Conservation (phyloP, 495 filamentous ascomycete species). For the Pseudomonodictys pantanalensis region DNA sequence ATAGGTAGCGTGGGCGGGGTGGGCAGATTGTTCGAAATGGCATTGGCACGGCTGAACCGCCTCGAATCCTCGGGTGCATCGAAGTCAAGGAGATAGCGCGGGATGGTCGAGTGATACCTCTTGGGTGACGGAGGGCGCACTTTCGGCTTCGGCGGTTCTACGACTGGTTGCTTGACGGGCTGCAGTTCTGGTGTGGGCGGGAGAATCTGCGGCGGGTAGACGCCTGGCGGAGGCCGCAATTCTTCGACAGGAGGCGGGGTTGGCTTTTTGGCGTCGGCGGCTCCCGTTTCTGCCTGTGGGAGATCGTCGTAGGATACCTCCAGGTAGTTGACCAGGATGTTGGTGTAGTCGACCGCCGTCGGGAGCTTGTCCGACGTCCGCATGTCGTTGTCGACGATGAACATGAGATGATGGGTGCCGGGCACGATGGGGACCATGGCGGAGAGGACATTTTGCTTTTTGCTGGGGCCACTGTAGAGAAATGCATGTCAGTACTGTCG, state of each 20-base stretch:
- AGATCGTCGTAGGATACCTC: constrained; percentile 81
- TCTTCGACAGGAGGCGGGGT: constrained; percentile 36
- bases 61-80: constrained; percentile 76
- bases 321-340: constrained; percentile 95
- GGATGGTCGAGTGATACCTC: constrained; percentile 63
- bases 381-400: constrained; percentile 93
- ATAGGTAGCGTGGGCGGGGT: constrained; percentile 82
- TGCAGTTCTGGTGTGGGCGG: constrained; percentile 30
- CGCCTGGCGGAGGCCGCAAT: constrained; percentile 35
- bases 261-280: constrained; percentile 31
- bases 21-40: constrained; percentile 69
- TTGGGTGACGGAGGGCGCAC: constrained; percentile 40
- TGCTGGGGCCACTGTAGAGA: constrained; percentile 36
- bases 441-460: constrained; percentile 61
- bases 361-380: constrained; percentile 78
- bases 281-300: constrained; percentile 38
- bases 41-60: constrained; percentile 64
- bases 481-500: constrained; percentile 25
- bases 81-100: constrained; percentile 79
- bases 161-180: constrained; percentile 5
- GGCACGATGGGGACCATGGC: constrained; percentile 77
- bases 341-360: constrained; percentile 94
- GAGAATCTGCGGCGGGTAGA: constrained; percentile 31
- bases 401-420: constrained; percentile 94
- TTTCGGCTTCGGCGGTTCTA: constrained; percentile 7